Conservation (phyloP, 2,329 filamentous ascomycete genomes). For the Calycina herbarum region DNA sequence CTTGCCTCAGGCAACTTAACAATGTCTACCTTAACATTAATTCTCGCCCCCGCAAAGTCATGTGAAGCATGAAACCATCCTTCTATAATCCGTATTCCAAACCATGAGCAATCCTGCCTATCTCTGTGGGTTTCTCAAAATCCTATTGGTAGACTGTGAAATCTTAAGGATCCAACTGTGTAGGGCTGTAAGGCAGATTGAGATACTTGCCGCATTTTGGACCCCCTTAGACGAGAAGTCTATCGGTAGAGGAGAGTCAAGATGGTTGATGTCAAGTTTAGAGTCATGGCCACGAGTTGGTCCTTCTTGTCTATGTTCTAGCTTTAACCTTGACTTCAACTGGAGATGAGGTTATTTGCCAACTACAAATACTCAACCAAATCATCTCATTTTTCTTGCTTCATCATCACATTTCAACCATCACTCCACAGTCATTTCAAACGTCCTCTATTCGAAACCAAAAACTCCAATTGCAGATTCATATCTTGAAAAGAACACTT, state of each 20-base stretch:
- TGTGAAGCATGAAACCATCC: too few relatives aligned
- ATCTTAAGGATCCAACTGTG: too few relatives aligned
- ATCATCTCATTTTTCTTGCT: neutral
- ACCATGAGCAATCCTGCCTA: too few relatives aligned
- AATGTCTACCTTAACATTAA: too few relatives aligned
- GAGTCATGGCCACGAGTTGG: neutral
- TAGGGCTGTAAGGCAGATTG: too few relatives aligned
- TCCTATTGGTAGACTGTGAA: too few relatives aligned
- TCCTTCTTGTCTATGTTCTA: neutral
- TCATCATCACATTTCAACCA: neutral
- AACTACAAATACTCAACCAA: neutral
- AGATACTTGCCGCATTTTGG: too few relatives aligned
- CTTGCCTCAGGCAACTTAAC: too few relatives aligned
- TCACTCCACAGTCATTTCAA: neutral
- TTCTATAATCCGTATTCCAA: too few relatives aligned
- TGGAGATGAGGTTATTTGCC: neutral
- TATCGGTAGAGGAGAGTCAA: neutral
- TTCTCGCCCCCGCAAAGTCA: too few relatives aligned
- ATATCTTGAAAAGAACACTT: neutral
- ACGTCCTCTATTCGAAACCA: neutral
- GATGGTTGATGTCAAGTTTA: slow-evolving; percentile 1
- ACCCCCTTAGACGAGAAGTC: neutral
- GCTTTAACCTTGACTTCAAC: neutral
- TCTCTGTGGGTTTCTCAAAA: too few relatives aligned
- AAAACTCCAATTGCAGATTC: neutral